These are phyloP conservation scores for Pouteria glomerata DNA, from an alignment of 148 eudicot genomes.

Conservation along the genomic window DNA sequence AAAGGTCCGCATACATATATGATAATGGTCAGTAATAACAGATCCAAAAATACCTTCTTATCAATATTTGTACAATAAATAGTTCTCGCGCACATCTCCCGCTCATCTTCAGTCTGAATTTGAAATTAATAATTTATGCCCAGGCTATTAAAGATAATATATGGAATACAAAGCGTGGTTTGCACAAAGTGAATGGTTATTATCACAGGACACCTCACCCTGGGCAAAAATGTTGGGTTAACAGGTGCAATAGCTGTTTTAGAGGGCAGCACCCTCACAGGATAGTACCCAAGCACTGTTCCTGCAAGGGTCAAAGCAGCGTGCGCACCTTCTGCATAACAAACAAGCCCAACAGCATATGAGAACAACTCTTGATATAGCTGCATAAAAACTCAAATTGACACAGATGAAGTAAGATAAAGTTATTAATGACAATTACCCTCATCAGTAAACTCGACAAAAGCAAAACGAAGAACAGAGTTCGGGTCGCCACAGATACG, in stretches of 20 bases:
- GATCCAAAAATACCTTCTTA: slow-evolving; percentile 95
- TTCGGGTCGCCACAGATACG: slow-evolving; percentile 98
- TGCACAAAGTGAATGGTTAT: too few species aligned
- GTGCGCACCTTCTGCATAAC: slow-evolving; percentile 80
- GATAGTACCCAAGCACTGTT: slow-evolving; percentile 91
- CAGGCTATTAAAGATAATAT: slow-evolving; percentile 3
- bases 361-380: too few species aligned
- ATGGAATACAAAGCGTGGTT: not conserved
- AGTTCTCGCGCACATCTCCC: slow-evolving; percentile 99
- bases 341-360: not conserved
- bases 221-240: slow-evolving; percentile 89
- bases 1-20: too few species aligned
- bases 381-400: not conserved
- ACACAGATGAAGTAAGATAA: too few species aligned
- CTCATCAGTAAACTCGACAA: slow-evolving; percentile 86
- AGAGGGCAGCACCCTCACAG: slow-evolving; percentile 90
- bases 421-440: too few species aligned
- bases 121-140: slow-evolving; percentile 11
- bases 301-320: slow-evolving; percentile 86
- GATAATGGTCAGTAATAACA: too few species aligned
- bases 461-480: slow-evolving; percentile 97
- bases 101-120: slow-evolving; percentile 93
- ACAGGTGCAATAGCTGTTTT: slow-evolving; percentile 99
- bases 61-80: slow-evolving; percentile 93
- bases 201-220: slow-evolving; percentile 40